These are phyloP conservation scores for Leccinum solheimii DNA, from an alignment of 1,284 basidiomycete genomes.

Conservation along the genomic window DNA sequence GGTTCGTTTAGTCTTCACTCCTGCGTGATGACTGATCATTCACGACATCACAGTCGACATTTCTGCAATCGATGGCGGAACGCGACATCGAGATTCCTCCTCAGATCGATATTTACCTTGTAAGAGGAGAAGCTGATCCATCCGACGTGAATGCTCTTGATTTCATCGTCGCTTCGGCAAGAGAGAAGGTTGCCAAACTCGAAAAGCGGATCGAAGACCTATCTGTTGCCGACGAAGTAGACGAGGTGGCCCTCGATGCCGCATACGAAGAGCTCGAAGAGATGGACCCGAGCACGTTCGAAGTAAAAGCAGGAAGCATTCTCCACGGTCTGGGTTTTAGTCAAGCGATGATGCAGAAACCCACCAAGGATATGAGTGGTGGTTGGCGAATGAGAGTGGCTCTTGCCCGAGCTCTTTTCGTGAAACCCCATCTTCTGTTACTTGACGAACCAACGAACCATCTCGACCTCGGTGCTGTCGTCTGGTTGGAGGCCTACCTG, in stretches of 20 bases:
- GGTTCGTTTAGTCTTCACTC: constrained; percentile 49
- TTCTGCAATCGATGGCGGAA: constrained; percentile 78
- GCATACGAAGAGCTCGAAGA: constrained; percentile 98
- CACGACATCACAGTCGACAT: constrained; percentile 51
- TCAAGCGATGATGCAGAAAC: constrained; percentile 91
- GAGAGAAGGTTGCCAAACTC: constrained; percentile 92
- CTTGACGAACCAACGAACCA: constrained; percentile 91
- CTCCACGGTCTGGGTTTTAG: constrained; percentile 96
- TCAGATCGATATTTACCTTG: constrained; percentile 98
- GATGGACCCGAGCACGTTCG: constrained; percentile 93
- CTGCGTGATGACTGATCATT: constrained; percentile 6
- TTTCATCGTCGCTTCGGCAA: constrained; percentile 92
- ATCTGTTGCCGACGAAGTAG: constrained; percentile 85
- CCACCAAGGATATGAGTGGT: constrained; percentile 98
- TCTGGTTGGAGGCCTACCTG: constrained; percentile 98
- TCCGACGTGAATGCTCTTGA: constrained; percentile 96
- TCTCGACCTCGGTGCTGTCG: constrained; percentile 95
- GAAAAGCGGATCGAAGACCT: constrained; percentile 96
- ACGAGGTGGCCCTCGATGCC: constrained; percentile 82
- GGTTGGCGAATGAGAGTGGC: constrained; percentile 99
- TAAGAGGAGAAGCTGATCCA: constrained; percentile 94
- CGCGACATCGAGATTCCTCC: constrained; percentile 93
- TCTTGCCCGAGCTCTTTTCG: constrained; percentile 91
- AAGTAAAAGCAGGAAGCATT: constrained; percentile 94
- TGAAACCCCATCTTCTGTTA: constrained; percentile 93